Percentiles rank a stretch among this genome's conserved stretches.
phyloP scores from a whole-genome alignment of 2,329 filamentous ascomycete genomes.

The Trichoderma atroviride region DNA sequence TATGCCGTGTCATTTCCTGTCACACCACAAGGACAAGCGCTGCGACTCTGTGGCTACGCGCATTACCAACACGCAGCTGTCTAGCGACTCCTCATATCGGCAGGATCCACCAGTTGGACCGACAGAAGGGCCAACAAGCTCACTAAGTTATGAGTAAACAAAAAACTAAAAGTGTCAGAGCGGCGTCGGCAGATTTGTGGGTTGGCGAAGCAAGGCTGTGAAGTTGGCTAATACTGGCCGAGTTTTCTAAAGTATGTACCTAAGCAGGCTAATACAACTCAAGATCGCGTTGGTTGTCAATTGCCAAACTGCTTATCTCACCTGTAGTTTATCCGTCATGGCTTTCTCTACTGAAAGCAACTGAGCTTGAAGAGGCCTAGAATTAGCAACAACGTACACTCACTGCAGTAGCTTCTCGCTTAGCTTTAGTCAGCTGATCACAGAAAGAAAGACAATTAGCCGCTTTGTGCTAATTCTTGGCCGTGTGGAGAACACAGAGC shows the following conservation, averaged over 20 bases:
- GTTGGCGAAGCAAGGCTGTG: background rate
- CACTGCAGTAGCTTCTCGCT: background rate
- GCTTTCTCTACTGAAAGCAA: background rate
- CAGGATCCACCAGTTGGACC: background rate
- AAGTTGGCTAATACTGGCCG: background rate
- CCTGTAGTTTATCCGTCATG: background rate
- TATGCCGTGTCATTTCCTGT: background rate
- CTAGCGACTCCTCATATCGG: background rate
- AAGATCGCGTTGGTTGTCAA: background rate
- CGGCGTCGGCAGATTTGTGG: background rate
- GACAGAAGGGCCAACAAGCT: background rate
- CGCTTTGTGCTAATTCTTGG: background rate
- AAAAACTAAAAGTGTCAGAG: background rate
- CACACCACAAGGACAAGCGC: background rate
- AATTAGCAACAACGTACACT: background rate
- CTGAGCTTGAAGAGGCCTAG: background rate
- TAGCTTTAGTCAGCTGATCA: background rate
- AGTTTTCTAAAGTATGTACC: background rate
- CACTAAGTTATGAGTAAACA: background rate
- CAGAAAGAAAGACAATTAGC: background rate
- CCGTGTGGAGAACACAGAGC: background rate
- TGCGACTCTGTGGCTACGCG: background rate
- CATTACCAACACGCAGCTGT: background rate
- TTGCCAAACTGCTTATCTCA: background rate
- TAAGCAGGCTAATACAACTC: too few relatives aligned